Conservation (phyloP, 1,284 basidiomycete genomes). For the Leccinum subrobustum region DNA sequence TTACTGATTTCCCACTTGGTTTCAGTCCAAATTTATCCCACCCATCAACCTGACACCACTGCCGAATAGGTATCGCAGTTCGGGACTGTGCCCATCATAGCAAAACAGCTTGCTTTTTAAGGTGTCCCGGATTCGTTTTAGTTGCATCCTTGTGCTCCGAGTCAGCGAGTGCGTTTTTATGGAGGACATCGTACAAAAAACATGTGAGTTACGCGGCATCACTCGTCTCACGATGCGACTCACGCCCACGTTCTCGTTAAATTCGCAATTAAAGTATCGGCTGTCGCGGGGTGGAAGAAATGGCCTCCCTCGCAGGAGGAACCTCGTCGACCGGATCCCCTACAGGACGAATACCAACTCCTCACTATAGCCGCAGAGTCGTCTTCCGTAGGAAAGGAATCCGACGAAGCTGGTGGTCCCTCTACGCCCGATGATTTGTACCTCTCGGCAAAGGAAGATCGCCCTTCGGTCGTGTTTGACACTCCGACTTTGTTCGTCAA, state of each 20-base stretch:
- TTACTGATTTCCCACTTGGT: neutral
- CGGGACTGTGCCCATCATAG: neutral
- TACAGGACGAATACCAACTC: slow-evolving; percentile 28
- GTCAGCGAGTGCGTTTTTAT: slow-evolving; percentile 4
- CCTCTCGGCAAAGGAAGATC: slow-evolving; percentile 3
- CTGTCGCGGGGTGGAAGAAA: slow-evolving; percentile 18
- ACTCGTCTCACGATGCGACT: neutral
- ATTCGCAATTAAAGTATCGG: slow-evolving; percentile 7
- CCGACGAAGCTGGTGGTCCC: slow-evolving; percentile 6
- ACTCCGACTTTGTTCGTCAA: slow-evolving; percentile 20
- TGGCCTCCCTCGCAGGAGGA: slow-evolving; percentile 13
- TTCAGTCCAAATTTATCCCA: neutral
- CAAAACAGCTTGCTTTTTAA: neutral
- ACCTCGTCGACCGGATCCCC: slow-evolving; percentile 13
- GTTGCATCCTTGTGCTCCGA: neutral
- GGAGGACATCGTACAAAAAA: slow-evolving; percentile 6
- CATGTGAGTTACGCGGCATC: slow-evolving; percentile 10
- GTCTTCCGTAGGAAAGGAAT: slow-evolving; percentile 7
- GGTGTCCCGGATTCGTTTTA: neutral
- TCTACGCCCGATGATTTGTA: neutral
- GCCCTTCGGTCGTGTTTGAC: slow-evolving; percentile 22
- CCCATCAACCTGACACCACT: neutral
- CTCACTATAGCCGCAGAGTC: slow-evolving; percentile 12
- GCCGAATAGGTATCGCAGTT: neutral
- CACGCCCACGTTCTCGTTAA: neutral